Percentiles rank a stretch among this genome's conserved stretches.
These are phyloP conservation scores for Phytophthora hibernalis DNA, from an alignment of 352 stramenopile genomes.

Conservation along the genomic window DNA sequence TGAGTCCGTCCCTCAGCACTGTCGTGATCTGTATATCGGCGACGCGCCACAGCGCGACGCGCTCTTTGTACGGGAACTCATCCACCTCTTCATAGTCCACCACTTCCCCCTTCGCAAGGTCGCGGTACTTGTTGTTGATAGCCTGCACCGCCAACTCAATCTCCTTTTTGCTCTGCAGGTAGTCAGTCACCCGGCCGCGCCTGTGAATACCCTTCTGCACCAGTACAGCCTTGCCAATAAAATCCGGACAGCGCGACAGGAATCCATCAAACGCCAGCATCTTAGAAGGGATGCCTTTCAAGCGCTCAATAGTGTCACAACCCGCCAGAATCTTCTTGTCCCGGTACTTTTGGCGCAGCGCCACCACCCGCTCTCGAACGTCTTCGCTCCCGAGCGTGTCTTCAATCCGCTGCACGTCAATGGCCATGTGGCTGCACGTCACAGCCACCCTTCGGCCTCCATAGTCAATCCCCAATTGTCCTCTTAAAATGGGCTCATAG, in stretches of 20 bases:
- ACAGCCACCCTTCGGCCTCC: conserved; percentile 94
- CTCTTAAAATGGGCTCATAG: conserved; percentile 92
- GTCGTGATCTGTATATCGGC: conserved; percentile 82
- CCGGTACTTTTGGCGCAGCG: conserved; percentile 64
- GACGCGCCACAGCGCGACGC: conserved; percentile 80
- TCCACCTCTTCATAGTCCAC: conserved; percentile 83
- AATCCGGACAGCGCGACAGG: conserved; percentile 85
- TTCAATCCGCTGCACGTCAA: conserved; percentile 66
- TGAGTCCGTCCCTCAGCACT: conserved; percentile 78
- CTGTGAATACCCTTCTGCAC: conserved; percentile 83
- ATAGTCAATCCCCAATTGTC: conserved; percentile 94
- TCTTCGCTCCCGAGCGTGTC: conserved; percentile 47
- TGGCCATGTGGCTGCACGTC: conserved; percentile 94
- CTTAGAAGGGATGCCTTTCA: conserved; percentile 98
- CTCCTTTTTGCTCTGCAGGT: conserved; percentile 94
- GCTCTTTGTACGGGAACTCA: conserved; percentile 72
- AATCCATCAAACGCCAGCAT: conserved; percentile 96
- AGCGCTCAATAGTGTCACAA: conserved; percentile 94
- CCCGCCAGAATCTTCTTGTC: conserved; percentile 92
- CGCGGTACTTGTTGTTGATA: conserved; percentile 93
- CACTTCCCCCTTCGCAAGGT: conserved; percentile 55
- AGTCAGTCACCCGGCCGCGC: conserved; percentile 92
- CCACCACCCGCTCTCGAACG: conserved; percentile 63
- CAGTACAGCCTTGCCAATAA: conserved; percentile 84
- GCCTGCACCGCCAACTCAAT: conserved; percentile 89